phyloP scores from a whole-genome alignment of 768 basidiomycete species.

The Podaxis mareebaensis region DNA sequence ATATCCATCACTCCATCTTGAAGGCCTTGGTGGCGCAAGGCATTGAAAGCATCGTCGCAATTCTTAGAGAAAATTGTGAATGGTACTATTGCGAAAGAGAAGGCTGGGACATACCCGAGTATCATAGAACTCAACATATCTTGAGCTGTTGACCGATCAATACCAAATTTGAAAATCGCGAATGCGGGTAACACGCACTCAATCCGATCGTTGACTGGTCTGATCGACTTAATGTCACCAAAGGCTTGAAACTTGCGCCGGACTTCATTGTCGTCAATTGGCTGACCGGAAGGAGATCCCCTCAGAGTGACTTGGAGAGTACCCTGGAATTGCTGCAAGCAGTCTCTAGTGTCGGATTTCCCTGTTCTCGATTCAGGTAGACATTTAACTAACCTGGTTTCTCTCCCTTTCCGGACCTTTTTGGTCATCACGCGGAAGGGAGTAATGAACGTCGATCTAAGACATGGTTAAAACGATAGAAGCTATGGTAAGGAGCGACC shows the following conservation, averaged over 20 bases:
- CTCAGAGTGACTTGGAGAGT: slow-evolving; percentile 78
- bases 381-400: slow-evolving; percentile 64
- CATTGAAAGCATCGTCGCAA: slow-evolving; percentile 76
- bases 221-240: slow-evolving; percentile 86
- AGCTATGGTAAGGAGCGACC: background rate
- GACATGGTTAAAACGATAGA: slow-evolving; percentile 12
- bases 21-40: slow-evolving; percentile 72
- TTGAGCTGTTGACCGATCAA: slow-evolving; percentile 53
- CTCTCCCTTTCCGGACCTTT: slow-evolving; percentile 72
- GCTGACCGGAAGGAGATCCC: slow-evolving; percentile 64
- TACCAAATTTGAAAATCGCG: background rate
- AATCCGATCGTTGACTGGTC: slow-evolving; percentile 58
- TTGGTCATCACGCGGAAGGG: slow-evolving; percentile 87
- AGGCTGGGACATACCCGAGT: slow-evolving; percentile 56
- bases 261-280: slow-evolving; percentile 84
- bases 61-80: slow-evolving; percentile 44
- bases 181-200: slow-evolving; percentile 44
- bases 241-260: slow-evolving; percentile 84
- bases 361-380: background rate
- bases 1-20: slow-evolving; percentile 92
- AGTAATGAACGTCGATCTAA: slow-evolving; percentile 99
- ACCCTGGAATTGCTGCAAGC: slow-evolving; percentile 72
- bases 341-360: background rate
- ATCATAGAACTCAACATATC: slow-evolving; percentile 94
- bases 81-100: background rate